These are phyloP conservation scores for Aegilops umbellulata DNA, from an alignment of 176 grass and related monocot genomes.

Conservation along the genomic window DNA sequence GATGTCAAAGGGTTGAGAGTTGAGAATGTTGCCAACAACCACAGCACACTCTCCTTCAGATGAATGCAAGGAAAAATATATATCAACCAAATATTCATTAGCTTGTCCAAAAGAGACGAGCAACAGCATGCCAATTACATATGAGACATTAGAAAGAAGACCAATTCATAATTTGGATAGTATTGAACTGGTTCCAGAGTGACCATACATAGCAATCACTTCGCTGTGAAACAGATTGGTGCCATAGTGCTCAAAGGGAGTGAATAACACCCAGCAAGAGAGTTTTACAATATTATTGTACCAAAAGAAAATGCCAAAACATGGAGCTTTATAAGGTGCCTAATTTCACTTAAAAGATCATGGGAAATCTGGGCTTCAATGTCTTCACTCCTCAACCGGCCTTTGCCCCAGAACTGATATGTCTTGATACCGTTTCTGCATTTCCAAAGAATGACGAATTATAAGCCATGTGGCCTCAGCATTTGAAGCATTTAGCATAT, in stretches of 20 bases:
- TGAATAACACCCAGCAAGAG: slow-evolving; percentile 3
- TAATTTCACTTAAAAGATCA: slow-evolving; percentile 9
- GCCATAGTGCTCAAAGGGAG: background rate
- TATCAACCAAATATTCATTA: background rate
- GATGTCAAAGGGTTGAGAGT: no score
- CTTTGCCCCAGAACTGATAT: slow-evolving; percentile 80
- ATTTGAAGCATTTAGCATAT: background rate
- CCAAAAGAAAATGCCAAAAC: slow-evolving; percentile 23
- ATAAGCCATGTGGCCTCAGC: background rate
- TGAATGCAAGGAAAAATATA: no score
- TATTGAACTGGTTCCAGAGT: background rate
- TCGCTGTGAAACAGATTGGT: slow-evolving; percentile 11
- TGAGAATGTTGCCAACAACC: no score
- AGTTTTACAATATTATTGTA: slow-evolving; percentile 40
- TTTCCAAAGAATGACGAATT: background rate
- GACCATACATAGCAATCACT: slow-evolving; percentile 9
- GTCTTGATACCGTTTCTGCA: slow-evolving; percentile 86
- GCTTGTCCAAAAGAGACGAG: background rate
- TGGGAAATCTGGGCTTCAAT: background rate
- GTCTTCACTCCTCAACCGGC: slow-evolving; percentile 59
- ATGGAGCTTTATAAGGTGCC: background rate
- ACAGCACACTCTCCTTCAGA: no score
- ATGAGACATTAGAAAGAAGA: background rate
- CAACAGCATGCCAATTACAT: background rate
- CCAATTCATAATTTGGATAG: background rate